phyloP scores from a whole-genome alignment of 1,139 yeast species.

The Entelexis paramagnoliae region DNA sequence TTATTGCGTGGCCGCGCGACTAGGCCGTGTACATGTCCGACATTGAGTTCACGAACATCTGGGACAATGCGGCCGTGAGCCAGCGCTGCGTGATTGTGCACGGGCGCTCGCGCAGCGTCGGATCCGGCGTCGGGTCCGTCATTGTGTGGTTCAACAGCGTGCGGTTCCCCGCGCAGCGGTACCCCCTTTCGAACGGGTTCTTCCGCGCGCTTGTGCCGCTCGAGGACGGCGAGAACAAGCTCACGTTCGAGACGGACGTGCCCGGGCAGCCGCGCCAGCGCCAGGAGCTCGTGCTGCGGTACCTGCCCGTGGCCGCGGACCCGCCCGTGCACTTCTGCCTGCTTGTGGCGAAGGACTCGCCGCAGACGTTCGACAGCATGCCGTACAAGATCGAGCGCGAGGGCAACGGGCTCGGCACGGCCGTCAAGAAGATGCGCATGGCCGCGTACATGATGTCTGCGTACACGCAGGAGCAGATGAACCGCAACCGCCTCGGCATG shows the following conservation, averaged over 20 bases:
- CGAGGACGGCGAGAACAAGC: conserved; percentile 44
- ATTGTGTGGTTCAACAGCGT: conserved; percentile 39
- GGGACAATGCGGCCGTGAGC: conserved; percentile 25
- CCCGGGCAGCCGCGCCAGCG: conserved; percentile 15
- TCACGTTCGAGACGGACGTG: conserved; percentile 25
- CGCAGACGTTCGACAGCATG: conserved; percentile 65
- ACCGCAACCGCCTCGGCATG: conserved; percentile 65
- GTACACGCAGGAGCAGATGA: conserved; percentile 85
- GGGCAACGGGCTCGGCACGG: conserved; percentile 62
- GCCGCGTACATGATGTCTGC: conserved; percentile 92
- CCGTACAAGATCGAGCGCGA: conserved; percentile 44
- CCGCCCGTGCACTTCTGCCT: conserved; percentile 77
- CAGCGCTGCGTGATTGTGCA: conserved; percentile 24
- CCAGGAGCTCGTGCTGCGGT: conserved; percentile 33
- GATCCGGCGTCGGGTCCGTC: conserved; percentile 29
- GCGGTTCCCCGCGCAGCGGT: conserved; percentile 59
- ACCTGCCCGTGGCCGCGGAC: conserved; percentile 51
- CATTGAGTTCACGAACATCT: conserved; percentile 22
- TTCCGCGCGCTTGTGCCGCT: conserved; percentile 71
- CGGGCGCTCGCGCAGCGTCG: conserved; percentile 24
- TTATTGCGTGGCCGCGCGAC: too few relatives aligned
- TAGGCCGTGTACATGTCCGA: conserved; percentile 12
- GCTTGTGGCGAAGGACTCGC: conserved; percentile 68
- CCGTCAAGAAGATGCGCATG: conserved; percentile 63
- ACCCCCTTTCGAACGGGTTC: conserved; percentile 56